phyloP scores from a whole-genome alignment of 1,139 yeast genomes.

The Lodderomyces theae region DNA sequence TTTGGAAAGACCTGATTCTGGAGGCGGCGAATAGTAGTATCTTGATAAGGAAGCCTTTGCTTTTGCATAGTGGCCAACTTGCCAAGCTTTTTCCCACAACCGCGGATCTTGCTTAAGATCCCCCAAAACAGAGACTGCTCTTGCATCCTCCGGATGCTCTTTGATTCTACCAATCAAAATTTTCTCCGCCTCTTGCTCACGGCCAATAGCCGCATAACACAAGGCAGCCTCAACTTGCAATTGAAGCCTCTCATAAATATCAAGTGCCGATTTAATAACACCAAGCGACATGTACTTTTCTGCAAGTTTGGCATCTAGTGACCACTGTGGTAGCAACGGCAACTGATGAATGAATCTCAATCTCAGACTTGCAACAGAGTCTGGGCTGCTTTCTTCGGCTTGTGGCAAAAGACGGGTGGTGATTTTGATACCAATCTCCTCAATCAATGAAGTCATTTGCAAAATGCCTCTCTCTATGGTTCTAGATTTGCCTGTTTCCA shows the following conservation, averaged over 20 bases:
- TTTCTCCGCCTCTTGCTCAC: slow-evolving; percentile 62
- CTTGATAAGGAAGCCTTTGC: slow-evolving; percentile 84
- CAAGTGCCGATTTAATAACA: slow-evolving; percentile 80
- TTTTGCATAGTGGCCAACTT: slow-evolving; percentile 71
- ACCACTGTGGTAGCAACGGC: slow-evolving; percentile 82
- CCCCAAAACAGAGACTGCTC: slow-evolving; percentile 83
- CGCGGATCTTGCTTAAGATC: slow-evolving; percentile 77
- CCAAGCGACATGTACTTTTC: slow-evolving; percentile 88
- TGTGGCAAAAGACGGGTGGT: slow-evolving; percentile 59
- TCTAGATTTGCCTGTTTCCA: slow-evolving; percentile 77
- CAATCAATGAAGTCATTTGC: slow-evolving; percentile 90
- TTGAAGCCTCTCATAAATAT: slow-evolving; percentile 78
- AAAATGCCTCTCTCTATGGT: slow-evolving; percentile 92
- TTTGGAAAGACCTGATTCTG: slow-evolving; percentile 47
- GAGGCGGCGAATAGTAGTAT: slow-evolving; percentile 68
- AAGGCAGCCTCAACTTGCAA: slow-evolving; percentile 83
- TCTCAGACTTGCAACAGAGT: slow-evolving; percentile 47
- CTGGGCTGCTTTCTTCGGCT: slow-evolving; percentile 24
- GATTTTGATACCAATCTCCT: slow-evolving; percentile 77
- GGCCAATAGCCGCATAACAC: slow-evolving; percentile 85
- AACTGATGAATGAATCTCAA: slow-evolving; percentile 70
- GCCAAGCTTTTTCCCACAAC: slow-evolving; percentile 88
- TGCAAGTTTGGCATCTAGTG: slow-evolving; percentile 78
- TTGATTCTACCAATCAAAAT: slow-evolving; percentile 56
- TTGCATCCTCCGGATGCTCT: slow-evolving; percentile 68